Base-by-base conservation (phyloP, 139 green algal species). In the Mesostigma viride region DNA sequence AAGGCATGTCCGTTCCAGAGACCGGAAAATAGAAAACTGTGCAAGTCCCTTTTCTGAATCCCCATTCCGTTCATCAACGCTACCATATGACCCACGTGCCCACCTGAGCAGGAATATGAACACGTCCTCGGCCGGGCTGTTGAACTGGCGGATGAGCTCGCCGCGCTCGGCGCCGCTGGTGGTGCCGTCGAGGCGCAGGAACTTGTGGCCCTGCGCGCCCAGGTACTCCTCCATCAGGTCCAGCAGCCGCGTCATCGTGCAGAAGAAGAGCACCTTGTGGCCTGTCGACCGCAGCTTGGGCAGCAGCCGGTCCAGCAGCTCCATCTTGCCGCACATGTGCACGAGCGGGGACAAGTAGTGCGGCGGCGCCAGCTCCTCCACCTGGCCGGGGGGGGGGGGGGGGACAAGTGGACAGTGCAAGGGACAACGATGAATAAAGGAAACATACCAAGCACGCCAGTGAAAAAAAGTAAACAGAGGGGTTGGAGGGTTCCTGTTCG, bases 231-330 rank as follows among this genome's bases (percentile, higher is more conserved):
- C 76, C 44, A 91, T 69, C 2, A 91, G 71, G 79, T 90, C 72
- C 58, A 91, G 76, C 35, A 73, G 64, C 17, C 70, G 61, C 36
- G 76, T 84, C 82, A 87, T 86, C 65, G 85, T 85, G 57, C 68
- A 82, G 77, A 88, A 88, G 45, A 88, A 70, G 35, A 88, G 76
- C 51, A 88, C 70, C 70, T 73, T 46, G 65, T 85, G 80, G 30
- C 77, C 68, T 46, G 53, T 45, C 57, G 27, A 68, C 32, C 68
- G 31, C 6, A 89, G 76, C 72, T 87, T 86, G 62, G 33, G 3
- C 69, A 95, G 78, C 62, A 93, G 68, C 0, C 82, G 77, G 76
- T 95, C 83, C 66, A 95, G 84, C 44, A 90, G 78, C 3, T 78
- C 70, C 62, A 87, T 67, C 75, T 92, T 92, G 65, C 86, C 81